Conservation (phyloP, 352 stramenopile genomes). For the Phytophthora hibernalis region DNA sequence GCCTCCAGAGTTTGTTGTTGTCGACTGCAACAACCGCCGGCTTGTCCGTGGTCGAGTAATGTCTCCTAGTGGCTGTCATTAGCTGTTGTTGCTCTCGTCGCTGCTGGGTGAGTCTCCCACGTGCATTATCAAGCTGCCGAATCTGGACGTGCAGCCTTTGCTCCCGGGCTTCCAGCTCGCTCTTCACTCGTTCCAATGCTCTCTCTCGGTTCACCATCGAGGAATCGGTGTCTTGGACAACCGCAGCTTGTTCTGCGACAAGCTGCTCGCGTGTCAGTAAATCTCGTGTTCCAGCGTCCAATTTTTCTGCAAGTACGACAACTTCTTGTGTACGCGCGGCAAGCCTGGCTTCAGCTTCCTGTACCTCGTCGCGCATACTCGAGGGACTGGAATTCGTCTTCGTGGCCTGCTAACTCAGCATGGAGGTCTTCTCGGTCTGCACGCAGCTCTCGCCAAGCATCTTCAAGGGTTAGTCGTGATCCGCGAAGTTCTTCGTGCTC, state of each 20-base stretch:
- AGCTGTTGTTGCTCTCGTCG: constrained; percentile 49
- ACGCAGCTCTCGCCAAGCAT: constrained; percentile 44
- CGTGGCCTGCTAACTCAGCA: constrained; percentile 48
- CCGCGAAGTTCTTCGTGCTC: constrained; percentile 39
- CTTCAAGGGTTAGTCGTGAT: constrained; percentile 42
- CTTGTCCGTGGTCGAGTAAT: constrained; percentile 9
- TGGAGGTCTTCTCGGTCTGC: constrained; percentile 54
- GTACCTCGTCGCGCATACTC: constrained; percentile 36
- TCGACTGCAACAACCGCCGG: constrained; percentile 2
- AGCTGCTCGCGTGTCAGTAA: constrained; percentile 38
- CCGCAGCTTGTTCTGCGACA: constrained; percentile 27
- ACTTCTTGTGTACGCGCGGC: constrained; percentile 41
- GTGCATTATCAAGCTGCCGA: constrained; percentile 59
- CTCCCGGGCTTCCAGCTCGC: constrained; percentile 61
- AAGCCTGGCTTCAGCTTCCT: constrained; percentile 49
- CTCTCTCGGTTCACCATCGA: constrained; percentile 33
- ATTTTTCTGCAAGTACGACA: constrained; percentile 29
- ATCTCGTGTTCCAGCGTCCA: constrained; percentile 32
- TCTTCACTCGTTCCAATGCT: constrained; percentile 42
- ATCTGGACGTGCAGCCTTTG: constrained; percentile 57
- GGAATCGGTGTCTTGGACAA: constrained; percentile 31
- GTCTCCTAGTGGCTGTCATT: constrained; percentile 17
- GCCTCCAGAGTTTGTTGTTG: constrained; percentile 34
- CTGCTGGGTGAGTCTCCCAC: constrained; percentile 53
- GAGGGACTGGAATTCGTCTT: constrained; percentile 54